Base-by-base conservation (phyloP, 352 stramenopile species). In the Nothophytophthora sp. region DNA sequence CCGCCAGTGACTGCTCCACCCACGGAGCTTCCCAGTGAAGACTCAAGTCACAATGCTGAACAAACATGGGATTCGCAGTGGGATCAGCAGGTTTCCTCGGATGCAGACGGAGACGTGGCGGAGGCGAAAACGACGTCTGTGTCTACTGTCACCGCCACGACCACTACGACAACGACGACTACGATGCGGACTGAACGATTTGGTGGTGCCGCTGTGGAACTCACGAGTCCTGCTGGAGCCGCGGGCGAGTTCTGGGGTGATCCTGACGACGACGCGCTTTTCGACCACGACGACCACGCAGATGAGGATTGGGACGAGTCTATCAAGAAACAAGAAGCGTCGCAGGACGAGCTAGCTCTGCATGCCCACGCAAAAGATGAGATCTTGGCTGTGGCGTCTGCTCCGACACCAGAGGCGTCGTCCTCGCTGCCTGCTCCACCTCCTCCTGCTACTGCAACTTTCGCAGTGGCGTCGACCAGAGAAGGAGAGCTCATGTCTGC, bases 191-290 rank as follows among this genome's bases (percentile, higher is more conserved):
- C 18, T 30, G 38, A 53, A 20, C 42, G 38, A 7, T 43, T 51
- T 56, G 46, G 30, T 20, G 11, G 32, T n/a, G 39, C 50, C 38
- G 48, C 63, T 44, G 59, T 69, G n/a, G 54, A 69, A 33, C 46
- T 73, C 5, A 57, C 54, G 42, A 73, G 63, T 32, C 63, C 63
- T 30, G 52, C 58, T 47, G 63, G 36, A 10, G 60, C 52, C 55
- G 55, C 65, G n/a, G 76, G 72, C 45, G 73, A 86, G 40, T 91
- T 86, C 42, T 89, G 77, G 80, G 75, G 73, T 15, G 77, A 80
- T 9, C 62, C 69, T 48, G 65, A 78, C 19, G 77, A 88, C 50
- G 63, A 77, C 13, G 71, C 56, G 10, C 60, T 91, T 10, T 89
- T 88, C 39, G 67, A 81, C 55, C 63, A 88, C 23, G 75, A 88